Conservation (phyloP, 2,329 filamentous ascomycete genomes). For the Metarhizium humberi region DNA sequence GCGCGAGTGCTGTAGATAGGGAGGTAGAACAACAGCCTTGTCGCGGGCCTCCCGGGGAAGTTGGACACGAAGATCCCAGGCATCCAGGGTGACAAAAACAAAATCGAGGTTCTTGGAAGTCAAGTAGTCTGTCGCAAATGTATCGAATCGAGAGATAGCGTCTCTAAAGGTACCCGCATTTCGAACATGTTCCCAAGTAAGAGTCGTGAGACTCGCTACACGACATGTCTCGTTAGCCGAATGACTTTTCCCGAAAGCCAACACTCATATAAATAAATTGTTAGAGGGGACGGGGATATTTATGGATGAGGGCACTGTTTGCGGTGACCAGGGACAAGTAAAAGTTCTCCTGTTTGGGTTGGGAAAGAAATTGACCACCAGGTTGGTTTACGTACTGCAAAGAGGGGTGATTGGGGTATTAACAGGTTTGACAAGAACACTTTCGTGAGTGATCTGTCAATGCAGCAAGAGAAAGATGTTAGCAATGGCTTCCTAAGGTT, state of each 20-base stretch:
- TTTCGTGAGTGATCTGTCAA: conserved; percentile 80
- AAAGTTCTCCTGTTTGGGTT: conserved; percentile 1
- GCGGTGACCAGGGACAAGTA: not conserved
- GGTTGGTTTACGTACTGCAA: conserved; percentile 69
- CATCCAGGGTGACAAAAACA: conserved; percentile 95
- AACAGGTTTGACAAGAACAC: conserved; percentile 93
- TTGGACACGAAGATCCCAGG: conserved; percentile 97
- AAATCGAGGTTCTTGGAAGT: conserved; percentile 89
- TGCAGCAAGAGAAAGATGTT: conserved; percentile 1
- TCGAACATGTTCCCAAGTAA: conserved; percentile 98
- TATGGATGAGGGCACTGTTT: not conserved
- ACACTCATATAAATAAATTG: not conserved
- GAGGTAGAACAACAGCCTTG: conserved; percentile 92
- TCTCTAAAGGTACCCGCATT: conserved; percentile 96
- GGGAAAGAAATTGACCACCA: not conserved
- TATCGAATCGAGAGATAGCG: conserved; percentile 89
- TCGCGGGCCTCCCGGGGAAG: conserved; percentile 94
- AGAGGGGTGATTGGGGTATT: conserved; percentile 98
- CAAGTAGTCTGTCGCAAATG: conserved; percentile 86
- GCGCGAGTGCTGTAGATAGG: conserved; percentile 94
- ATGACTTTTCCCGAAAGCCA: not conserved
- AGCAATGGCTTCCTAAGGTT: conserved; percentile 9
- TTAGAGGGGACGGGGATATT: not conserved
- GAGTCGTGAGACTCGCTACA: conserved; percentile 86
- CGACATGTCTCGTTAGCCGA: not conserved